A percentile compares a stretch with the other conserved stretches of the same genome.
These are phyloP conservation scores for Trichoderma pleuroti DNA, from an alignment of 2,329 filamentous ascomycete genomes.

Conservation along the genomic window DNA sequence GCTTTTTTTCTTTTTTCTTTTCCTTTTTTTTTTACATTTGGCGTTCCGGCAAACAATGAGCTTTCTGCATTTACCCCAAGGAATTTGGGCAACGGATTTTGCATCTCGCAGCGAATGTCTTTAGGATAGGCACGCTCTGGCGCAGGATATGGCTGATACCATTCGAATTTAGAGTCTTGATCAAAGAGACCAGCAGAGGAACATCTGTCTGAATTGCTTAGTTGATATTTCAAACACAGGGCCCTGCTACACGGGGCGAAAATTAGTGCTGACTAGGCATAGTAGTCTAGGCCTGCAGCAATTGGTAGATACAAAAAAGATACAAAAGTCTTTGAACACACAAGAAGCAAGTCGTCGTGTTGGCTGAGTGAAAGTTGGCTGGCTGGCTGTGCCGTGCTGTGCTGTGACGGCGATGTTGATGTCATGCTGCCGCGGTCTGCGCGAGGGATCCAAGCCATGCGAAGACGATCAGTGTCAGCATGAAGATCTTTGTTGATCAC, in stretches of 20 bases:
- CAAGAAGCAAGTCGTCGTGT: neutral
- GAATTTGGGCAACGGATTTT: slow-evolving; percentile 19
- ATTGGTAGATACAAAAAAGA: slow-evolving; percentile 2
- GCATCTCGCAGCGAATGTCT: slow-evolving; percentile 20
- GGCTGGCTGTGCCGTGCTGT: neutral
- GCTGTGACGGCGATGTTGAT: neutral
- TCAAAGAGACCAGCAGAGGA: slow-evolving; percentile 13
- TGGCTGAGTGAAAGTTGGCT: neutral
- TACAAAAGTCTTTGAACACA: neutral
- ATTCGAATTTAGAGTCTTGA: slow-evolving; percentile 18
- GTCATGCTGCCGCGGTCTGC: neutral
- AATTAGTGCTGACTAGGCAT: neutral
- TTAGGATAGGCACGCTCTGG: slow-evolving; percentile 18
- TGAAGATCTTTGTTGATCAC: slow-evolving; percentile 16
- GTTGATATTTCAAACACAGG: slow-evolving; percentile 5
- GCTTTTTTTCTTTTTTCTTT: neutral
- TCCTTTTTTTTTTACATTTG: neutral
- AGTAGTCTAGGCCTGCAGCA: neutral
- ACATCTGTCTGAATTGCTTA: slow-evolving; percentile 9
- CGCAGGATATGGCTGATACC: slow-evolving; percentile 23
- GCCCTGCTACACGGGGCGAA: neutral
- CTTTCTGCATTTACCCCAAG: slow-evolving; percentile 20
- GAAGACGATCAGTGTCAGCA: neutral
- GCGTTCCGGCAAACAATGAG: slow-evolving; percentile 17
- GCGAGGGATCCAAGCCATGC: neutral